Conservation (phyloP, 202 grass and related monocot species). For the Schoenoplectus triqueter region DNA sequence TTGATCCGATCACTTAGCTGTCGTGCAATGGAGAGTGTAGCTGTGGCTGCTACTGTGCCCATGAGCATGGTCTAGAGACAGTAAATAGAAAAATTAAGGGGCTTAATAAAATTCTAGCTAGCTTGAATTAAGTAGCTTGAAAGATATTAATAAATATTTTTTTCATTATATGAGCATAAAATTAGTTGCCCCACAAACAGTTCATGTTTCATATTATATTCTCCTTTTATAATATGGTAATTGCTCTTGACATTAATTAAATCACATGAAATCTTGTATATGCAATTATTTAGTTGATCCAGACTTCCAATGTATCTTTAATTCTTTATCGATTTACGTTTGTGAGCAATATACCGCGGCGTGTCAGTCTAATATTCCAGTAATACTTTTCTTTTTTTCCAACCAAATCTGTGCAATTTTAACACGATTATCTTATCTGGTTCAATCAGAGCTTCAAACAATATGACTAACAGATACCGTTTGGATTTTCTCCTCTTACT, state of each 20-base stretch:
- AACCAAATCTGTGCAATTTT: neutral
- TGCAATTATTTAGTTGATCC: neutral
- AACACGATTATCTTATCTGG: neutral
- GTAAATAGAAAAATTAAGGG: conserved; percentile 9
- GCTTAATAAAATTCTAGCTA: neutral
- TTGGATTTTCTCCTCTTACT: neutral
- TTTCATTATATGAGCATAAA: neutral
- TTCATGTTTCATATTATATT: conserved; percentile 16
- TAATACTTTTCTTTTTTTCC: neutral
- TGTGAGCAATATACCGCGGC: neutral
- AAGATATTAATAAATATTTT: neutral
- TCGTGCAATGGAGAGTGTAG: conserved; percentile 66
- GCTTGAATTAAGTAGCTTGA: neutral
- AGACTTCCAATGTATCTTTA: neutral
- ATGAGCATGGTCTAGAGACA: conserved; percentile 53
- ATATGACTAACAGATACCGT: neutral
- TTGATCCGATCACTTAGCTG: conserved; percentile 79
- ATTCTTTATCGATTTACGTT: neutral
- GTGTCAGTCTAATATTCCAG: conserved; percentile 2
- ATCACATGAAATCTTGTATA: neutral
- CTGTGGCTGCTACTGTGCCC: conserved; percentile 50
- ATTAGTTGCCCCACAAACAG: neutral
- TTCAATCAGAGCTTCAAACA: neutral
- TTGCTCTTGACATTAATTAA: neutral
- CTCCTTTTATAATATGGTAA: neutral